Evolutionary conservation across 805 yeast species (phyloP).

Genomic region (Candida ficus): DNA sequence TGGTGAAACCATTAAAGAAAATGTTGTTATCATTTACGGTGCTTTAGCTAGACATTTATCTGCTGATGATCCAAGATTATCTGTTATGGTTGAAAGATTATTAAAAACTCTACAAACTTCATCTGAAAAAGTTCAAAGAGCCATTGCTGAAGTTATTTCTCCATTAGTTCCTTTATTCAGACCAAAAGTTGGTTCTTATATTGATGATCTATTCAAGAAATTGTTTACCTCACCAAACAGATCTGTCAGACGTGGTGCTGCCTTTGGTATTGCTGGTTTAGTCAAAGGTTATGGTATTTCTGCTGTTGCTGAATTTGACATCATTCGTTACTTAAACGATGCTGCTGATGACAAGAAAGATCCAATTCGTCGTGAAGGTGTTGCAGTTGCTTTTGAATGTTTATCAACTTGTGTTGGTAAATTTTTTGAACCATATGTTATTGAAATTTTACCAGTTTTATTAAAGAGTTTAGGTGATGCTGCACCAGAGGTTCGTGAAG

Average conservation of each 20-base stretch:
- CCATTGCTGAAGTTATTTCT: conserved; percentile 80
- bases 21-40: conserved; percentile 84
- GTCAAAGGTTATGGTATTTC: conserved; percentile 86
- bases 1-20: conserved; percentile 66
- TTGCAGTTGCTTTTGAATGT: conserved; percentile 80
- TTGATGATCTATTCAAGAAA: conserved; percentile 54
- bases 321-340: conserved; percentile 67
- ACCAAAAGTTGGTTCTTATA: conserved; percentile 43
- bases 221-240: conserved; percentile 46
- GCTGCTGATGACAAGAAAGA: conserved; percentile 87
- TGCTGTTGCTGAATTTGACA: conserved; percentile 68
- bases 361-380: conserved; percentile 75
- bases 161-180: conserved; percentile 66
- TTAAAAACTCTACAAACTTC: conserved; percentile 77
- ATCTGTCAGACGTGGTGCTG: conserved; percentile 77
- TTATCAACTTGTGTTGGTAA: conserved; percentile 71
- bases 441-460: conserved; percentile 79
- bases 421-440: conserved; percentile 88
- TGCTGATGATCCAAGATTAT: conserved; percentile 59
- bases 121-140: conserved; percentile 84
- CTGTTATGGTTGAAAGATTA: conserved; percentile 60
- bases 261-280: conserved; percentile 92
- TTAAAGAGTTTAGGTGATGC: conserved; percentile 82
- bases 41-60: conserved; percentile 82
- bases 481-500: conserved; percentile 78